Percentiles rank a stretch among this genome's conserved stretches.
These are phyloP conservation scores for Takashimella koratensis DNA, from an alignment of 1,284 basidiomycete genomes.

Conservation along the genomic window DNA sequence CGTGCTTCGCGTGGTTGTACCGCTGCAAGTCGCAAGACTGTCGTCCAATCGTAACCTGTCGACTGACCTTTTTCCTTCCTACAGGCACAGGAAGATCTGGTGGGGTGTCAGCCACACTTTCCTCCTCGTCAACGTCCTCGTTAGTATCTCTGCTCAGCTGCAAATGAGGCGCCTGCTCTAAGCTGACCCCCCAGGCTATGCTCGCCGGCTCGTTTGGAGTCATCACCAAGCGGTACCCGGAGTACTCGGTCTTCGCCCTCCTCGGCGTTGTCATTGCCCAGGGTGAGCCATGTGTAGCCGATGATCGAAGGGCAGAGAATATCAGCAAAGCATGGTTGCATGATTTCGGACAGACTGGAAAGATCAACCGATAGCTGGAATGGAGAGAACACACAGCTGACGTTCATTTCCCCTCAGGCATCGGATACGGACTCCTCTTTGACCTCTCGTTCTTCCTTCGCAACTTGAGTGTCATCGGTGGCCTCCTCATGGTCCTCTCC, in stretches of 20 bases:
- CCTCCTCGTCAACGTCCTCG: slow-evolving; percentile 85
- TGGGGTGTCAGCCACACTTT: slow-evolving; percentile 93
- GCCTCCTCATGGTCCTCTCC: slow-evolving; percentile 95
- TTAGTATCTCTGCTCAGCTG: slow-evolving; percentile 53
- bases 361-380: not conserved
- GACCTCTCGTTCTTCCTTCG: slow-evolving; percentile 99
- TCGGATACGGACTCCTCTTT: slow-evolving; percentile 92
- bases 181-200: slow-evolving; percentile 68
- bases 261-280: slow-evolving; percentile 90
- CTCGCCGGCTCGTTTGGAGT: slow-evolving; percentile 78
- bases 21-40: no score
- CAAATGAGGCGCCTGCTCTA: no score
- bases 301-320: no score
- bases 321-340: no score
- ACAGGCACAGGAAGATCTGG: slow-evolving; percentile 86
- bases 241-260: slow-evolving; percentile 84
- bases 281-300: no score
- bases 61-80: slow-evolving; percentile 10
- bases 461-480: slow-evolving; percentile 86
- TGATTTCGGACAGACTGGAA: not conserved
- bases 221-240: slow-evolving; percentile 81
- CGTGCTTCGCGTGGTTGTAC: no score
- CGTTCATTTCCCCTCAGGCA: slow-evolving; percentile 48
- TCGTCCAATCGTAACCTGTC: no score
- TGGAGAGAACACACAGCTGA: no score